A percentile compares a stretch with the other conserved stretches of the same genome.
These are phyloP conservation scores for Gynostemma pentaphyllum DNA, from an alignment of 306 rosid species.

Conservation along the genomic window DNA sequence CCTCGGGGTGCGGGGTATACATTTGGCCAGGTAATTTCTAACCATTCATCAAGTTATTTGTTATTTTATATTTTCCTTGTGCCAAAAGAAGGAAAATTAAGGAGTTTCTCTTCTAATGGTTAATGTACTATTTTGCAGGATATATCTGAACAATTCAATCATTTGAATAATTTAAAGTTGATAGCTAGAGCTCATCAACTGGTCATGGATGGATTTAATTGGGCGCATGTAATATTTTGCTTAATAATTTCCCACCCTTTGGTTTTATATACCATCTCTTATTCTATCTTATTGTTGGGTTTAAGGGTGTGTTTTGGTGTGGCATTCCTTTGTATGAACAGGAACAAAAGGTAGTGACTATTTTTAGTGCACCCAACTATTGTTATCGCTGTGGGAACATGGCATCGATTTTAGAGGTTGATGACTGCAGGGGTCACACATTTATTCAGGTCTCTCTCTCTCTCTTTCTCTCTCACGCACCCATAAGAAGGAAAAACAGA, in stretches of 20 bases:
- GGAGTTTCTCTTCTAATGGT: neutral
- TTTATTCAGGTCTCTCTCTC: constrained; percentile 74
- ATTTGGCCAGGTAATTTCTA: constrained; percentile 77
- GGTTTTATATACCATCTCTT: neutral
- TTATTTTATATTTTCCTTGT: neutral
- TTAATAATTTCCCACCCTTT: neutral
- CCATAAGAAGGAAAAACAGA: no score
- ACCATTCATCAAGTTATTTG: neutral
- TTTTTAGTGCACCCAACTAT: constrained; percentile 97
- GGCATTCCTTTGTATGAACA: constrained; percentile 35
- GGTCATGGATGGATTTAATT: constrained; percentile 99
- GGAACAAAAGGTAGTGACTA: constrained; percentile 99
- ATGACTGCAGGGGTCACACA: constrained; percentile 88
- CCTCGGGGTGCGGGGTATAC: constrained; percentile 99
- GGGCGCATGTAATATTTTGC: constrained; percentile 78
- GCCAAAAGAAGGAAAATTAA: neutral
- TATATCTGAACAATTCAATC: constrained; percentile 97
- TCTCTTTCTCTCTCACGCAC: neutral
- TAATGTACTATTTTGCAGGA: constrained; percentile 41
- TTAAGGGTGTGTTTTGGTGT: constrained; percentile 7
- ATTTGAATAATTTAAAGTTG: constrained; percentile 81
- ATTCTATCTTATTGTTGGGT: neutral
- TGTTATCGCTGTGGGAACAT: constrained; percentile 99
- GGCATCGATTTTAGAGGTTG: constrained; percentile 99
- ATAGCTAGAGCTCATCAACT: constrained; percentile 99